Base-by-base conservation (phyloP, 192 early-diverging fungal genomes). In the Umbelopsis isabellina region DNA sequence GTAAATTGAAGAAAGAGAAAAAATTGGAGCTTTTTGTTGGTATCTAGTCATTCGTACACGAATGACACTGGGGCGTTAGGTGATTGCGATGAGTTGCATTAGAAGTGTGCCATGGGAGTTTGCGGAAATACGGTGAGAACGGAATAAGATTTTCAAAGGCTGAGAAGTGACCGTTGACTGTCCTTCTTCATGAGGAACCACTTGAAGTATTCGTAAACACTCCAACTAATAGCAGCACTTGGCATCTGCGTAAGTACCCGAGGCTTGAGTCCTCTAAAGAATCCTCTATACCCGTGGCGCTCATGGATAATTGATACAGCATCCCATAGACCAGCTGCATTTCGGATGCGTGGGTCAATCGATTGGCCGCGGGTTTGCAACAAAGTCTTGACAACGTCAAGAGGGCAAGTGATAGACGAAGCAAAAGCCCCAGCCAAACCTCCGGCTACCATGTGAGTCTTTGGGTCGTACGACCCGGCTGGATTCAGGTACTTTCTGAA, bases 311-410 rank as follows among this genome's bases (percentile, higher is more conserved):
- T 76, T 20, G 67, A 66, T 2, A 82, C 81, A 1, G 94, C 89
- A 27, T 85, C 73, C 21, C 55, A 50, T 76, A 94, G 83, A 0
- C 92, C 92, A 33, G 72, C 71, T 7, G 88, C 90, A 0, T 78
- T 46, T 47, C 88, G 75, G 23, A 94, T 87, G 21, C 72, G 82
- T 4, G 83, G 33, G 46, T 94, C 92, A 1, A 70, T 55, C 0
- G 88, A 87, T 5, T 85, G 80, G 2, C 93, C 93, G 0, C 91
- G 79, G 1, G 93, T 93, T 75, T 96, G 94, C 69, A 96, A 72
- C 52, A 92, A 69, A 46, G 94, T 96, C 74, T 97, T 97, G 58
- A 92, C 91, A n/a, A 97, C 95, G 75, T 99, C 97, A 10, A 99
- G 79, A 4, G 97, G 97, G 22, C 93, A 97, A 22, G 97, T 98